Conservation (phyloP, 225 moss, liverwort and hornwort genomes). For the Asterella californica region DNA sequence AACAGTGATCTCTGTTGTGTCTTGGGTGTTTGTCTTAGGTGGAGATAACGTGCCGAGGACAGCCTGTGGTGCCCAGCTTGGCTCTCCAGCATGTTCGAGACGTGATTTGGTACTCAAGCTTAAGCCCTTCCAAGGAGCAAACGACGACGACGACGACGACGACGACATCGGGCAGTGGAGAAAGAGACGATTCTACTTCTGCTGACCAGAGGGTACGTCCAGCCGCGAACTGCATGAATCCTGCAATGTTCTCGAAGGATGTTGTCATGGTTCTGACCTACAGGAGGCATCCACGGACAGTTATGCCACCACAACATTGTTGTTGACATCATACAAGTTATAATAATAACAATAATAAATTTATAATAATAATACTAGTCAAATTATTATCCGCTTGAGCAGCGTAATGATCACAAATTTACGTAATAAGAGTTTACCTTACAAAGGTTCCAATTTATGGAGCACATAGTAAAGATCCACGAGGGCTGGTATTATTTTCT, state of each 20-base stretch:
- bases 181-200: constrained; percentile 28
- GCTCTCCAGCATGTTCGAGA: constrained; percentile 79
- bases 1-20: constrained; percentile 5
- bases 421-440: constrained; percentile 13
- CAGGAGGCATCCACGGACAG: constrained; percentile 46
- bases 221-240: constrained; percentile 35
- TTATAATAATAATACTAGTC: no score
- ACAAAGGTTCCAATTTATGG: constrained; percentile 20
- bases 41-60: constrained; percentile 85
- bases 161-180: constrained; percentile 14
- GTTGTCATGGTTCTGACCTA: constrained; percentile 83
- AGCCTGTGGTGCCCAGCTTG: constrained; percentile 59
- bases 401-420: constrained; percentile 10
- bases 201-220: constrained; percentile 48
- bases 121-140: constrained; percentile 29
- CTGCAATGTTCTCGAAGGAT: constrained; percentile 56
- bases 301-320: constrained; percentile 28
- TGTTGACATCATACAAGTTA: no score
- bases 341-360: no score
- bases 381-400: constrained; percentile 11
- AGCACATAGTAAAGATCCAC: constrained; percentile 14
- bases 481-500: constrained; percentile 11
- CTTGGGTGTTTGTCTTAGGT: constrained; percentile 70
- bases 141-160: constrained; percentile 11
- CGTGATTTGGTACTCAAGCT: constrained; percentile 67